These are phyloP conservation scores for Przewalskia tangutica DNA, from an alignment of 257 asterid species.

Conservation along the genomic window DNA sequence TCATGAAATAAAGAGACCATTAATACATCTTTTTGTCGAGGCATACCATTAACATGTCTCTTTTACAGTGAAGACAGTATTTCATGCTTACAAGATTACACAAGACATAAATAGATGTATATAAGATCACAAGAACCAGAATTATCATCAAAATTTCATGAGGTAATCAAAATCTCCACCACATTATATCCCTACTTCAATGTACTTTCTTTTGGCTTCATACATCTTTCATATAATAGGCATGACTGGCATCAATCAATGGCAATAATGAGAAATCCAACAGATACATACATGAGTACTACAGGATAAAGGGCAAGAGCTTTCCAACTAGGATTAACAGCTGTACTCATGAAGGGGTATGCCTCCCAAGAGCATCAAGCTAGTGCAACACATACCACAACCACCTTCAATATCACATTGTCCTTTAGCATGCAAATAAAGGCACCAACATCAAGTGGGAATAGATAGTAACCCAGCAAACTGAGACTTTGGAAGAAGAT, in stretches of 20 bases:
- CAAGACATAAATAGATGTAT: background rate
- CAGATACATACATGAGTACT: constrained; percentile 68
- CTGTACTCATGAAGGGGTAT: constrained; percentile 94
- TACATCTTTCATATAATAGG: background rate
- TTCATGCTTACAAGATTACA: background rate
- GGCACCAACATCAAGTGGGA: constrained; percentile 88
- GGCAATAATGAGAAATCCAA: too few species aligned
- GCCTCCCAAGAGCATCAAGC: constrained; percentile 99
- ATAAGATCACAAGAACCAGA: background rate
- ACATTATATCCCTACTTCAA: background rate
- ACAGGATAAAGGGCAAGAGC: constrained; percentile 95
- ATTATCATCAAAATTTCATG: background rate
- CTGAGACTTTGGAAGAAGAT: constrained; percentile 97
- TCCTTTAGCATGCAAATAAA: constrained; percentile 72
- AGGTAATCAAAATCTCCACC: background rate
- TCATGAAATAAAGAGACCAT: background rate
- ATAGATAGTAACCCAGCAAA: constrained; percentile 86
- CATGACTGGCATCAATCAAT: constrained; percentile 24
- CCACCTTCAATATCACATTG: constrained; percentile 63
- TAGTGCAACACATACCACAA: constrained; percentile 64
- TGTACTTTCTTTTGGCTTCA: background rate
- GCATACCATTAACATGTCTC: background rate
- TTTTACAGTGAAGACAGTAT: background rate
- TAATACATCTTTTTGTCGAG: background rate
- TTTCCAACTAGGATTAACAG: constrained; percentile 75